phyloP scores from a whole-genome alignment of 1,284 basidiomycete species.

The Takashimella koratensis region DNA sequence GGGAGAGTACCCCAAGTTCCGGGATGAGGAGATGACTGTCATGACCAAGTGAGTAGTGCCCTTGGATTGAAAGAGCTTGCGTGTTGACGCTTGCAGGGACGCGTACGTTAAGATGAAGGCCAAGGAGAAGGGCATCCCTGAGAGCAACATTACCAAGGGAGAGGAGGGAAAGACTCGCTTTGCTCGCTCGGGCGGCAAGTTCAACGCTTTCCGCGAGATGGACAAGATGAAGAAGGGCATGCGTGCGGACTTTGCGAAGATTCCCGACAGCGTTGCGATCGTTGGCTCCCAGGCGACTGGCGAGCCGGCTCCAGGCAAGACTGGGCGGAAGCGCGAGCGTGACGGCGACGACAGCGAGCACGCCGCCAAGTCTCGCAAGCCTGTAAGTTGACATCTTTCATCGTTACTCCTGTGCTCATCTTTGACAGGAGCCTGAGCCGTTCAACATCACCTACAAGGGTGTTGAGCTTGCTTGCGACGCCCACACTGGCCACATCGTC shows the following conservation, averaged over 20 bases:
- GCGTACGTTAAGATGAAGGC: constrained; percentile 96
- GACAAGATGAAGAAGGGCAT: constrained; percentile 51
- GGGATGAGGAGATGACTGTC: constrained; percentile 67
- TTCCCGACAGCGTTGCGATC: constrained; percentile 40
- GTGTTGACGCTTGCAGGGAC: constrained; percentile 55
- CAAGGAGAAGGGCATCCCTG: constrained; percentile 78
- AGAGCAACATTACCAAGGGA: constrained; percentile 54
- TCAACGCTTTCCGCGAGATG: constrained; percentile 89
- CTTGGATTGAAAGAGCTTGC: background rate
- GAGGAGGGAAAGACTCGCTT: background rate
- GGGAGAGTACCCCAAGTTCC: constrained; percentile 73
- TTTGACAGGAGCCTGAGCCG: constrained; percentile 56
- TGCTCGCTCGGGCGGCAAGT: constrained; percentile 45
- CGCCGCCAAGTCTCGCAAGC: background rate
- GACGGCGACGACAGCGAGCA: constrained; percentile 47
- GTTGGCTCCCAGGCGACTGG: constrained; percentile 22
- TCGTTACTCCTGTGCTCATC: constrained; percentile 57
- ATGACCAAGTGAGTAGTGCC: constrained; percentile 72
- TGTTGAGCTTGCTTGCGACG: constrained; percentile 60
- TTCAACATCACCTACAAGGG: constrained; percentile 57
- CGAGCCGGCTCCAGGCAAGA: background rate
- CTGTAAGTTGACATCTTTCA: constrained; percentile 25
- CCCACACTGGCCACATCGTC: constrained; percentile 57
- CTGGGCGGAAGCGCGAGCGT: constrained; percentile 33
- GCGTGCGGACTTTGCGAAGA: constrained; percentile 34